phyloP scores from a whole-genome alignment of 2,329 filamentous ascomycete genomes.

The Pseudocercospora macadamiae region DNA sequence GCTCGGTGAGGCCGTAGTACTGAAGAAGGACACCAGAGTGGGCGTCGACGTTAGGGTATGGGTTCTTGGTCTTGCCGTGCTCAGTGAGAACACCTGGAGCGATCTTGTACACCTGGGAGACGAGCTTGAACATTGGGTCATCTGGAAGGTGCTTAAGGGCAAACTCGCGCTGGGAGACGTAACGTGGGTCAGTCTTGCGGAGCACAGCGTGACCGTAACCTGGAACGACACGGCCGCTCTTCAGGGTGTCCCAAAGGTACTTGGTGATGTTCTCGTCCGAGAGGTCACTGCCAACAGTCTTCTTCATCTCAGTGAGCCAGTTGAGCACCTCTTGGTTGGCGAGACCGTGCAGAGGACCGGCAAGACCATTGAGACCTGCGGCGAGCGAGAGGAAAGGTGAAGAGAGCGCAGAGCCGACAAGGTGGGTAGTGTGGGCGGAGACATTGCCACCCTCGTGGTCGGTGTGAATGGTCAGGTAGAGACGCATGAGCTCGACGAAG shows the following conservation, averaged over 20 bases:
- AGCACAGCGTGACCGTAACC: constrained; percentile 99
- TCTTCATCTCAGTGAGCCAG: constrained; percentile 99
- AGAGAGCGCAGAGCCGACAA: constrained; percentile 94
- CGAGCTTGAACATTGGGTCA: constrained; percentile 99
- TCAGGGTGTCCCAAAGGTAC: constrained; percentile 98
- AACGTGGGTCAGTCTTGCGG: constrained; percentile 99
- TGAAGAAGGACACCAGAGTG: constrained; percentile 99
- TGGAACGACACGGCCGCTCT: constrained; percentile 91
- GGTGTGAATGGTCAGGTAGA: constrained; percentile 99
- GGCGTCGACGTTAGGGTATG: constrained; percentile 97
- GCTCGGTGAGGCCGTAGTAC: constrained; percentile 98
- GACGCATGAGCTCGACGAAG: constrained; percentile 96
- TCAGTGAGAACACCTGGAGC: constrained; percentile 95
- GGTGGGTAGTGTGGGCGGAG: constrained; percentile 95
- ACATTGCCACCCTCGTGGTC: constrained; percentile 99
- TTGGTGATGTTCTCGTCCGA: constrained; percentile 96
- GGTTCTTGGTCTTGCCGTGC: constrained; percentile 99
- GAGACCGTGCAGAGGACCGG: constrained; percentile 96
- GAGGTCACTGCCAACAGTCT: constrained; percentile 86
- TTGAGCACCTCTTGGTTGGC: constrained; percentile 99
- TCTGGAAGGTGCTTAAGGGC: constrained; percentile 90
- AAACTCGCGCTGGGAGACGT: constrained; percentile 97
- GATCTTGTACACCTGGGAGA: constrained; percentile 99
- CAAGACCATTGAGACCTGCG: constrained; percentile 96
- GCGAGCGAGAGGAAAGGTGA: constrained; percentile 96